Percentiles rank a stretch among this genome's conserved stretches.
phyloP scores from a whole-genome alignment of 2,329 filamentous ascomycete genomes.

The Penicillium oxalicum region DNA sequence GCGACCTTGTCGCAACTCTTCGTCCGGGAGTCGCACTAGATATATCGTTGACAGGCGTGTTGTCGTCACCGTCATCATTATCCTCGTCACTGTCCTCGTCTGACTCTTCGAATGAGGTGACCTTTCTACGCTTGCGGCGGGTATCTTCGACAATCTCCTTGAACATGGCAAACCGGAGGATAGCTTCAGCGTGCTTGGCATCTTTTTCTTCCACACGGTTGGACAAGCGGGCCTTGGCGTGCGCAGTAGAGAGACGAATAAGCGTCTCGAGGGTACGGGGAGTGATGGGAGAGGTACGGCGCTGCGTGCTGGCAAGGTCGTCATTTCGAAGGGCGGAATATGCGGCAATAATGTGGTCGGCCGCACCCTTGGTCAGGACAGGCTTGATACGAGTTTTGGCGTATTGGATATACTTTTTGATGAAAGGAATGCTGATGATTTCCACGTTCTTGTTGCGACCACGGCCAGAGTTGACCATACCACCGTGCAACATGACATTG shows the following conservation, averaged over 20 bases:
- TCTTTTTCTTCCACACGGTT: constrained; percentile 85
- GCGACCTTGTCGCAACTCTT: constrained; percentile 26
- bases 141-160: constrained; percentile 81
- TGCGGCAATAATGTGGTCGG: constrained; percentile 82
- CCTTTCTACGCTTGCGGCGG: constrained; percentile 76
- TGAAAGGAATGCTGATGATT: constrained; percentile 91
- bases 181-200: constrained; percentile 77
- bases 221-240: constrained; percentile 86
- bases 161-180: constrained; percentile 91
- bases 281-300: constrained; percentile 89
- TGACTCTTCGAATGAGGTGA: constrained; percentile 59
- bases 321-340: constrained; percentile 94
- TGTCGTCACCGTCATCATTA: constrained; percentile 26
- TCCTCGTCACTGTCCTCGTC: constrained; percentile 41
- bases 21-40: constrained; percentile 28
- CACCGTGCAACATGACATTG: constrained; percentile 90
- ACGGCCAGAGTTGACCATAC: constrained; percentile 72
- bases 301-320: constrained; percentile 88
- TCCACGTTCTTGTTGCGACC: constrained; percentile 72
- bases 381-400: constrained; percentile 89
- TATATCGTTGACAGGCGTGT: constrained; percentile 17
- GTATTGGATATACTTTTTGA: constrained; percentile 99
- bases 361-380: constrained; percentile 80
- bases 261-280: constrained; percentile 95
- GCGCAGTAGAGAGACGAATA: constrained; percentile 94